phyloP scores from a whole-genome alignment of 345 rosid genomes.

The Salix koriyanagi region DNA sequence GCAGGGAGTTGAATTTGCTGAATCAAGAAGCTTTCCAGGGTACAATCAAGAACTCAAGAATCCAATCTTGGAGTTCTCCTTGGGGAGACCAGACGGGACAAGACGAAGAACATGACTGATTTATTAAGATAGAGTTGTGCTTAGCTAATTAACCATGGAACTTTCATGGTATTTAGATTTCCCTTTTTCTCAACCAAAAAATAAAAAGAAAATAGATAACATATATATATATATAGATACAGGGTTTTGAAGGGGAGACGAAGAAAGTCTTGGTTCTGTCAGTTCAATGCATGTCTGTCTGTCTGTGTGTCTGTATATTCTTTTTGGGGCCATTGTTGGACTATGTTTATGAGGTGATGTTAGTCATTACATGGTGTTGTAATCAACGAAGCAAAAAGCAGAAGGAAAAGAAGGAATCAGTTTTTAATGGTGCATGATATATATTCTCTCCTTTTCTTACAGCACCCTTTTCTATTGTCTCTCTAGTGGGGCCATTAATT shows the following conservation, averaged over 20 bases:
- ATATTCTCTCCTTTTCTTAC: neutral
- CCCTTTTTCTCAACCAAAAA: neutral
- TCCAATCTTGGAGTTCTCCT: constrained; percentile 46
- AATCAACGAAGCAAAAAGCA: neutral
- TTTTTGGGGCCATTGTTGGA: neutral
- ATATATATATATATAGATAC: neutral
- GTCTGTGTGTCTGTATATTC: neutral
- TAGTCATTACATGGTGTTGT: neutral
- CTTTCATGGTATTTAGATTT: neutral
- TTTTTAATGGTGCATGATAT: neutral
- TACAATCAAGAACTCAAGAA: constrained; percentile 8
- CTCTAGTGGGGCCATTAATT: constrained; percentile 1
- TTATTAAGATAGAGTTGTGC: neutral
- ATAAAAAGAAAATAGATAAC: neutral
- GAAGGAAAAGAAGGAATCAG: neutral
- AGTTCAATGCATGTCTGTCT: constrained; percentile 4
- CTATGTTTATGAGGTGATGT: neutral
- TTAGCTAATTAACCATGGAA: neutral
- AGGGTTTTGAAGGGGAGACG: neutral
- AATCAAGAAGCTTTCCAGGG: constrained; percentile 5
- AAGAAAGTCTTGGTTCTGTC: neutral
- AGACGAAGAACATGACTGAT: constrained; percentile 20
- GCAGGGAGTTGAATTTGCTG: constrained; percentile 32
- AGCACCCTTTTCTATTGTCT: neutral
- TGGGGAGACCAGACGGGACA: constrained; percentile 39